phyloP scores from a whole-genome alignment of 2,329 filamentous ascomycete species.

The Rutstroemia sp. region DNA sequence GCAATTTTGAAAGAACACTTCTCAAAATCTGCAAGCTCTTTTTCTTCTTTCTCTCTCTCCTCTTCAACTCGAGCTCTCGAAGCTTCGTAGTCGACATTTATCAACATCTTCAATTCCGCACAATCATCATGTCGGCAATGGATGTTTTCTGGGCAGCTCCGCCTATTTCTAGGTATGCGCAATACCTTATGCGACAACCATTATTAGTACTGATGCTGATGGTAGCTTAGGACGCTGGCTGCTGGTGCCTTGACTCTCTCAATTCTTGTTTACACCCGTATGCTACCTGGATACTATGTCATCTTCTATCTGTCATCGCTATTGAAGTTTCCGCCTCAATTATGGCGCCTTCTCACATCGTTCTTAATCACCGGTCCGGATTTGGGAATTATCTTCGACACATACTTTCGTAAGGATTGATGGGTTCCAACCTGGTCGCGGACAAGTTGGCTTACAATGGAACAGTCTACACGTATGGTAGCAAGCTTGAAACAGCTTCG shows the following conservation, averaged over 20 bases:
- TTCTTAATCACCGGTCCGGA: conserved; percentile 31
- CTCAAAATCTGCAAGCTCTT: neutral
- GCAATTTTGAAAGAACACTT: conserved; percentile 7
- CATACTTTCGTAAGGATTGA: conserved; percentile 53
- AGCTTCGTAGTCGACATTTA: conserved; percentile 2
- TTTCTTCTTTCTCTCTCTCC: conserved; percentile 3
- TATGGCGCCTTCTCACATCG: conserved; percentile 32
- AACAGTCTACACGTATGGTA: conserved; percentile 59
- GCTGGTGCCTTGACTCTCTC: conserved; percentile 53
- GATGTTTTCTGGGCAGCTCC: conserved; percentile 59
- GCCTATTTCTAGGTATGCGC: conserved; percentile 57
- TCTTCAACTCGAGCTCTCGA: conserved; percentile 10
- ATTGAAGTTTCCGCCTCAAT: conserved; percentile 40
- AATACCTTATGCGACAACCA: conserved; percentile 6
- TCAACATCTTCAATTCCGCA: conserved; percentile 6
- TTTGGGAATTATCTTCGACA: conserved; percentile 52
- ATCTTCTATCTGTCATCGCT: conserved; percentile 43
- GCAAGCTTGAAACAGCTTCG: conserved; percentile 52
- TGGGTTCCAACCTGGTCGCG: conserved; percentile 9
- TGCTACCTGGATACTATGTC: conserved; percentile 42
- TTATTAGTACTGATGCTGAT: conserved; percentile 38
- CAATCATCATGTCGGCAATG: conserved; percentile 35
- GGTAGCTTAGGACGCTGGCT: conserved; percentile 51
- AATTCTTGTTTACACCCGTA: conserved; percentile 45
- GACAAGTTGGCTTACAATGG: conserved; percentile 12